Percentiles rank a stretch among this genome's conserved stretches.
Conservation (phyloP, 768 basidiomycete species). For the Podaxis sp. region DNA sequence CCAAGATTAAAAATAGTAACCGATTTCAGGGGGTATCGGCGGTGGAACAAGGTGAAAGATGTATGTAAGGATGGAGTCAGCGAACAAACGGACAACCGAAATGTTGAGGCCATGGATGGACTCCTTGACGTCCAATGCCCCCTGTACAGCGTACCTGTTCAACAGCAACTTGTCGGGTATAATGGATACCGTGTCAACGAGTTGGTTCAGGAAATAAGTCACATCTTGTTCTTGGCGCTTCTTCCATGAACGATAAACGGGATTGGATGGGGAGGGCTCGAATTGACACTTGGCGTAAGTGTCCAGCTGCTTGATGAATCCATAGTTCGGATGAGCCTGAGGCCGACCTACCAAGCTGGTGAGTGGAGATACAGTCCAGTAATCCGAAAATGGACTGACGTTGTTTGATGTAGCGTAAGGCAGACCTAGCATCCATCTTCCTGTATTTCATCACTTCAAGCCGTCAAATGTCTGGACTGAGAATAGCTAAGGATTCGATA, state of each 20-base stretch:
- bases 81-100: background rate
- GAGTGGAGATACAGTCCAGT: background rate
- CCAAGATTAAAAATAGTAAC: background rate
- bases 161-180: slow-evolving; percentile 50
- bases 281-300: slow-evolving; percentile 53
- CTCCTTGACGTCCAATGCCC: background rate
- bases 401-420: slow-evolving; percentile 49
- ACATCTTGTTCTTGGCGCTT: slow-evolving; percentile 53
- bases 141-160: slow-evolving; percentile 39
- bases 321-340: slow-evolving; percentile 46
- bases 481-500: slow-evolving; percentile 16
- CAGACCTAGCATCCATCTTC: slow-evolving; percentile 39
- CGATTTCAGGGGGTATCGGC: background rate
- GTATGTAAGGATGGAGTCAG: background rate
- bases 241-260: slow-evolving; percentile 58
- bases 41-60: background rate
- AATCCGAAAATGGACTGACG: slow-evolving; percentile 32
- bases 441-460: slow-evolving; percentile 50
- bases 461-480: background rate
- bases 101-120: background rate
- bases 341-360: slow-evolving; percentile 32
- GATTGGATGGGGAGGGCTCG: slow-evolving; percentile 38
- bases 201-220: slow-evolving; percentile 47
- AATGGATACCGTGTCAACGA: slow-evolving; percentile 53
- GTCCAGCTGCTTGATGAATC: slow-evolving; percentile 60